A percentile compares a stretch with the other conserved stretches of the same genome.
phyloP scores from a whole-genome alignment of 2,329 filamentous ascomycete genomes.

The Aspergillus sp. region DNA sequence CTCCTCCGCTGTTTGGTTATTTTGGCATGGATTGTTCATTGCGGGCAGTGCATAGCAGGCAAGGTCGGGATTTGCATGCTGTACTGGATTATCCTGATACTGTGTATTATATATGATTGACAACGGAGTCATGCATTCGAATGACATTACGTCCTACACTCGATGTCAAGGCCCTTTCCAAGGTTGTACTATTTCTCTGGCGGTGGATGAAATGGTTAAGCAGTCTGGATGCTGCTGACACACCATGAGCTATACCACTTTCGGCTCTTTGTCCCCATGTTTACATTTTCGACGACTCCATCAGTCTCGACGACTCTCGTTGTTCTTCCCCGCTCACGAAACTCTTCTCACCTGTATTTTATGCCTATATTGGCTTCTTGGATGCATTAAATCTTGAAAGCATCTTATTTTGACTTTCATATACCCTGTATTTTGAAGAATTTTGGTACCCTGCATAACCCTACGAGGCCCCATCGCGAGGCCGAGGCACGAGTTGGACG shows the following conservation, averaged over 20 bases:
- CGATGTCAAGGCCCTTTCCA: slow-evolving; percentile 1
- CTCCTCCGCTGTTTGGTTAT: slow-evolving; percentile 35
- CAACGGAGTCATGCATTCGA: slow-evolving; percentile 31
- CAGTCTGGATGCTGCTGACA: slow-evolving; percentile 4
- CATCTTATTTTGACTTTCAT: slow-evolving; percentile 13
- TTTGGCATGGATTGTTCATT: slow-evolving; percentile 30
- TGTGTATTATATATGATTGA: slow-evolving; percentile 37
- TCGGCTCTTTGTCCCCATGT: slow-evolving; percentile 23
- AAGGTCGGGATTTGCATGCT: slow-evolving; percentile 36
- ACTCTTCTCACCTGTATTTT: slow-evolving; percentile 13
- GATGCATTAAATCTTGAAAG: slow-evolving; percentile 13
- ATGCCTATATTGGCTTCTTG: slow-evolving; percentile 15
- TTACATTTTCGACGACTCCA: slow-evolving; percentile 31
- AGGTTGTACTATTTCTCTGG: neutral
- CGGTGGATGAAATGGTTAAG: neutral
- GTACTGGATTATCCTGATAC: slow-evolving; percentile 23
- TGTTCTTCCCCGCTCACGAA: neutral
- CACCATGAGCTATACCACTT: slow-evolving; percentile 1
- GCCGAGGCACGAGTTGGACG: slow-evolving; percentile 17
- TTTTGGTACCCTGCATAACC: neutral
- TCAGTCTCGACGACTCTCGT: neutral
- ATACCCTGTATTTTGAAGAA: neutral
- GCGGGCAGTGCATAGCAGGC: slow-evolving; percentile 36
- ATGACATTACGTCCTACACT: slow-evolving; percentile 19
- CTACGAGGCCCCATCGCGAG: neutral